Conservation (phyloP, 2,329 filamentous ascomycete genomes). For the Zymoseptoria tritici region DNA sequence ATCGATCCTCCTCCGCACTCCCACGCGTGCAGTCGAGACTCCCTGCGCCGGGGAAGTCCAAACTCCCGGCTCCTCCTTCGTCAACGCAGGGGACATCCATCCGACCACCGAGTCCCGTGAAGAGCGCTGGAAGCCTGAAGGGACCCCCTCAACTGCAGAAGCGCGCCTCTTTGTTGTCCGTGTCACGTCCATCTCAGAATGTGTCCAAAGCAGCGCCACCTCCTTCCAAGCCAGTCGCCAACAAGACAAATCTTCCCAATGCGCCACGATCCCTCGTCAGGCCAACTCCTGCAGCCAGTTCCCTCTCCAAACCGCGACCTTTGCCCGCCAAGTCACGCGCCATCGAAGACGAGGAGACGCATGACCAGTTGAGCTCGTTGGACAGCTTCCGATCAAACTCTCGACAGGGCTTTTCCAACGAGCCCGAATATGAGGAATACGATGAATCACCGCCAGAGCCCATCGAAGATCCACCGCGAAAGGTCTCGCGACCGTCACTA, state of each 20-base stretch:
- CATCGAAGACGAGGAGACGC: conserved; percentile 24
- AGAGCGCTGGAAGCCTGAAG: neutral
- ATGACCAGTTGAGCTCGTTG: conserved; percentile 37
- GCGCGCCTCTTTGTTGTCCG: conserved; percentile 7
- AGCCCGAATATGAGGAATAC: conserved; percentile 16
- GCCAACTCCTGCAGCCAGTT: neutral
- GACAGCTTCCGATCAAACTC: conserved; percentile 38
- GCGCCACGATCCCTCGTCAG: neutral
- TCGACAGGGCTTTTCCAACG: conserved; percentile 28
- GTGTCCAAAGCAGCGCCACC: neutral
- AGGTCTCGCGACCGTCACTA: conserved; percentile 50
- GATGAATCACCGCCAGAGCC: conserved; percentile 14
- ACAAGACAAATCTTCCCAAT: conserved; percentile 6
- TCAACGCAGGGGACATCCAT: neutral
- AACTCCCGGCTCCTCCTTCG: neutral
- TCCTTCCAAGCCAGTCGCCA: conserved; percentile 2
- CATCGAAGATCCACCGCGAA: conserved; percentile 27
- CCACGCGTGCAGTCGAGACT: neutral
- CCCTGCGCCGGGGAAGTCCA: neutral
- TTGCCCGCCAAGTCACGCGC: conserved; percentile 1
- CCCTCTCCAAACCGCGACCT: neutral
- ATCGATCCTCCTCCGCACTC: neutral
- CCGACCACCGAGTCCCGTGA: conserved; percentile 3
- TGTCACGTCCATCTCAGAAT: conserved; percentile 3
- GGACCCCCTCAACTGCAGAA: conserved; percentile 7